A percentile compares a stretch with the other conserved stretches of the same genome.
These are phyloP conservation scores for Wickerhamiella parazyma DNA, from an alignment of 805 yeast genomes.

Conservation along the genomic window DNA sequence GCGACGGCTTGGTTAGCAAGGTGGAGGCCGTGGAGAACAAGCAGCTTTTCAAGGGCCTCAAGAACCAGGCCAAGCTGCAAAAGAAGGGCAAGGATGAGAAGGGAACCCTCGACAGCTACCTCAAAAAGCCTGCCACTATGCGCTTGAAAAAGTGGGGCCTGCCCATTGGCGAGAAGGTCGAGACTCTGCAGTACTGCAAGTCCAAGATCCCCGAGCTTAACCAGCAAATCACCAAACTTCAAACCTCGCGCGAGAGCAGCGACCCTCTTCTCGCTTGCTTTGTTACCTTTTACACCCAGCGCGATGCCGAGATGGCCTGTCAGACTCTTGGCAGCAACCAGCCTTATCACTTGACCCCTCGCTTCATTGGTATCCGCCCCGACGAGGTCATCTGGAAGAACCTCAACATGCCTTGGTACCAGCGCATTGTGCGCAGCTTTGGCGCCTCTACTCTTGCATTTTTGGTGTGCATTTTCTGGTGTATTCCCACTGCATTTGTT, in stretches of 20 bases:
- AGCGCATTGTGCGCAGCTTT: conserved; percentile 42
- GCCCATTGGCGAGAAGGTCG: conserved; percentile 65
- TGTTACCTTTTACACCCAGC: conserved; percentile 67
- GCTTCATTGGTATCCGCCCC: conserved; percentile 56
- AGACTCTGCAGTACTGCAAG: conserved; percentile 61
- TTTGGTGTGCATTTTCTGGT: conserved; percentile 77
- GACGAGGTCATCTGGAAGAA: conserved; percentile 79
- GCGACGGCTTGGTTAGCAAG: conserved; percentile 44
- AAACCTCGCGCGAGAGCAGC: conserved; percentile 37
- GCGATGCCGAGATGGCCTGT: conserved; percentile 77
- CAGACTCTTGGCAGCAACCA: conserved; percentile 49
- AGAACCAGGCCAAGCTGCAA: conserved; percentile 47
- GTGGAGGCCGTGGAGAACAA: conserved; percentile 56
- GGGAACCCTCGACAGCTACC: conserved; percentile 30
- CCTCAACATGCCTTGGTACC: conserved; percentile 41
- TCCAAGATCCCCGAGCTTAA: conserved; percentile 58
- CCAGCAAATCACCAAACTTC: conserved; percentile 46
- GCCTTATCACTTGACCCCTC: conserved; percentile 33
- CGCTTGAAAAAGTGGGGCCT: conserved; percentile 37
- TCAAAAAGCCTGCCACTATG: conserved; percentile 79
- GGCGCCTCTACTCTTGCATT: conserved; percentile 46
- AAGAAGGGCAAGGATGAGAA: conserved; percentile 39
- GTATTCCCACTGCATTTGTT: conserved; percentile 94
- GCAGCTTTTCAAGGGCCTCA: conserved; percentile 48
- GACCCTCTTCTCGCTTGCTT: conserved; percentile 74